phyloP scores from a whole-genome alignment of 2,329 filamentous ascomycete species.

The Fusarium domesticum region DNA sequence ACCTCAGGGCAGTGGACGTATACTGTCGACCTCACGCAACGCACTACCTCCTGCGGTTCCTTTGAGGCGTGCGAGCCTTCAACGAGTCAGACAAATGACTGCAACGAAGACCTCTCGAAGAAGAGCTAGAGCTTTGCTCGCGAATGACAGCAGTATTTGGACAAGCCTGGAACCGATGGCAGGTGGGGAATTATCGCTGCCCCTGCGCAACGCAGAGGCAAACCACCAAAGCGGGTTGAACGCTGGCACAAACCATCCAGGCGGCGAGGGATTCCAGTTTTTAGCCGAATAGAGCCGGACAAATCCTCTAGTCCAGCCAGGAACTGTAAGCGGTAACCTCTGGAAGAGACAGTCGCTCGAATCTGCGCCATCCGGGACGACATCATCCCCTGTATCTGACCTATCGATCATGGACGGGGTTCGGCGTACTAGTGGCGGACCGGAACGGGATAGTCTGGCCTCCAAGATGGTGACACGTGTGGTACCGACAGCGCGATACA shows the following conservation, averaged over 20 bases:
- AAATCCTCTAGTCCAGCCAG: neutral
- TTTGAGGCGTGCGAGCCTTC: conserved; percentile 24
- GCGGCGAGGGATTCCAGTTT: too few relatives aligned
- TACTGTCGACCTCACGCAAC: conserved; percentile 4
- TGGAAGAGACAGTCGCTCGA: conserved; percentile 24
- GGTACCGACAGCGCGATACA: conserved; percentile 7
- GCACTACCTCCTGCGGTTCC: conserved; percentile 18
- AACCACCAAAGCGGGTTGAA: too few relatives aligned
- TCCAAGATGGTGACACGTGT: neutral
- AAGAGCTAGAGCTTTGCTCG: neutral
- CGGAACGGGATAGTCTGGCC: conserved; percentile 8
- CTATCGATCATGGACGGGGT: conserved; percentile 11
- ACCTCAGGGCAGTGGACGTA: neutral
- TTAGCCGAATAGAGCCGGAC: too few relatives aligned
- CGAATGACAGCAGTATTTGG: neutral
- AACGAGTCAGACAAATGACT: conserved; percentile 1
- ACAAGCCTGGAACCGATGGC: neutral
- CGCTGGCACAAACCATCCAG: too few relatives aligned
- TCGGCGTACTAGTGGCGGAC: conserved; percentile 7
- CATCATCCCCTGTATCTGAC: conserved; percentile 18
- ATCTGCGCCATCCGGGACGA: conserved; percentile 18
- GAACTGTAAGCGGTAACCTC: conserved; percentile 5
- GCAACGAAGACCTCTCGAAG: neutral
- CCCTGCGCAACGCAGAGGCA: too few relatives aligned
- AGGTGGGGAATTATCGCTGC: too few relatives aligned